These are phyloP conservation scores for Phytophthora lateralis DNA, from an alignment of 352 stramenopile genomes.

Conservation along the genomic window DNA sequence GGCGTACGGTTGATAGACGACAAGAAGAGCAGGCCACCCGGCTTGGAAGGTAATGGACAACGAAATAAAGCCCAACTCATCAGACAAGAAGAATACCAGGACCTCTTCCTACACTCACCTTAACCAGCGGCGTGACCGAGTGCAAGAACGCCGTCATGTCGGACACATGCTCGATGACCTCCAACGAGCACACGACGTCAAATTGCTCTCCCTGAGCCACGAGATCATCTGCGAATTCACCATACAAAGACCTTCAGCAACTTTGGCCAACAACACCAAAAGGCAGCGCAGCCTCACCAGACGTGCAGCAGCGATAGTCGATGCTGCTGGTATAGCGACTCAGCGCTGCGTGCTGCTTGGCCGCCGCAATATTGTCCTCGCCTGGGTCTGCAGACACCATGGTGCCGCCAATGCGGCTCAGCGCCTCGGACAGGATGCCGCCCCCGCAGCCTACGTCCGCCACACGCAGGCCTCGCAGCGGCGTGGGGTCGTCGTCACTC, in stretches of 20 bases:
- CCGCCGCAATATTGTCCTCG: slow-evolving; percentile 71
- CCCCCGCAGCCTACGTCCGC: slow-evolving; percentile 82
- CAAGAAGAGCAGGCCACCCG: slow-evolving; percentile 79
- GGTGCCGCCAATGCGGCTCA: slow-evolving; percentile 75
- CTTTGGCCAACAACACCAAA: not conserved
- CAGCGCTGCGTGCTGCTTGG: slow-evolving; percentile 61
- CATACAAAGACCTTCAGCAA: slow-evolving; percentile 10
- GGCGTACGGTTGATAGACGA: slow-evolving; percentile 87
- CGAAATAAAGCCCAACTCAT: not conserved
- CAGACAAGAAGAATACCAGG: not conserved
- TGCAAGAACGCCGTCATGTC: slow-evolving; percentile 73
- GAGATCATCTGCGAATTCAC: slow-evolving; percentile 58
- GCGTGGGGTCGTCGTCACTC: slow-evolving; percentile 50
- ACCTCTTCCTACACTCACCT: slow-evolving; percentile 42
- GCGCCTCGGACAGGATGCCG: slow-evolving; percentile 82
- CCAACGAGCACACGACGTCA: slow-evolving; percentile 85
- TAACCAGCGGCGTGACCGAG: slow-evolving; percentile 79
- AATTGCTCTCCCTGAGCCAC: slow-evolving; percentile 73
- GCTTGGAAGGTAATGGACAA: slow-evolving; percentile 34
- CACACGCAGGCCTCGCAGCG: slow-evolving; percentile 59
- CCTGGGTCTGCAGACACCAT: slow-evolving; percentile 81
- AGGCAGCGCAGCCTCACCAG: slow-evolving; percentile 38
- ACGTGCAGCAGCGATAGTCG: slow-evolving; percentile 84
- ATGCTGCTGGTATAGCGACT: slow-evolving; percentile 65
- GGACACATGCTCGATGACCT: slow-evolving; percentile 87